These are phyloP conservation scores for Pseudoneurospora amorphoporcata DNA, from an alignment of 495 filamentous ascomycete genomes.

Conservation along the genomic window DNA sequence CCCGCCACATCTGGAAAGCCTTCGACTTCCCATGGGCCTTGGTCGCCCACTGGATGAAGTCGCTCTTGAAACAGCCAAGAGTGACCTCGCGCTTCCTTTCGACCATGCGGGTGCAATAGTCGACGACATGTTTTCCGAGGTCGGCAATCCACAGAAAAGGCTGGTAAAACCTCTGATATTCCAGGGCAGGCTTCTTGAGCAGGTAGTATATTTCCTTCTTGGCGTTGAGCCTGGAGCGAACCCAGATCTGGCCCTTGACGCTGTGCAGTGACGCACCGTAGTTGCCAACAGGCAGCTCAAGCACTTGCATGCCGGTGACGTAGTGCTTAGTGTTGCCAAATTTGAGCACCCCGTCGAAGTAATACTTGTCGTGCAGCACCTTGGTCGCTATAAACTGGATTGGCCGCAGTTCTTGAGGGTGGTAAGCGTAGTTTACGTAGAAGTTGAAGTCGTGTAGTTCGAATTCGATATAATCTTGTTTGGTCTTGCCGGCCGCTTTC, in stretches of 20 bases:
- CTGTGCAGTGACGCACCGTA: constrained; percentile 42
- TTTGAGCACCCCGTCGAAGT: constrained; percentile 51
- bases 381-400: constrained; percentile 40
- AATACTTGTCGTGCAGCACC: constrained; percentile 22
- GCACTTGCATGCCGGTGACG: constrained; percentile 45
- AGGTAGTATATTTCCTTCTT: constrained; percentile 49
- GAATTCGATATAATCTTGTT: constrained; percentile 29
- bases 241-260: constrained; percentile 47
- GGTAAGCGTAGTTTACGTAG: constrained; percentile 28
- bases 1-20: constrained; percentile 40
- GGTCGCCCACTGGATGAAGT: constrained; percentile 46
- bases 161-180: constrained; percentile 48
- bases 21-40: constrained; percentile 25
- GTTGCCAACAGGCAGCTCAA: constrained; percentile 51
- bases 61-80: constrained; percentile 40
- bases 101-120: constrained; percentile 38
- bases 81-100: constrained; percentile 23
- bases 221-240: constrained; percentile 37
- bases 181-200: constrained; percentile 39
- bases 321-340: constrained; percentile 32
- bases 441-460: constrained; percentile 42
- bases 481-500: not conserved
- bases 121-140: constrained; percentile 56
- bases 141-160: constrained; percentile 59
- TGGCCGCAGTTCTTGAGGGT: constrained; percentile 38